These are phyloP conservation scores for Polytrichum commune DNA, from an alignment of 225 moss, liverwort and hornwort species.

Conservation along the genomic window DNA sequence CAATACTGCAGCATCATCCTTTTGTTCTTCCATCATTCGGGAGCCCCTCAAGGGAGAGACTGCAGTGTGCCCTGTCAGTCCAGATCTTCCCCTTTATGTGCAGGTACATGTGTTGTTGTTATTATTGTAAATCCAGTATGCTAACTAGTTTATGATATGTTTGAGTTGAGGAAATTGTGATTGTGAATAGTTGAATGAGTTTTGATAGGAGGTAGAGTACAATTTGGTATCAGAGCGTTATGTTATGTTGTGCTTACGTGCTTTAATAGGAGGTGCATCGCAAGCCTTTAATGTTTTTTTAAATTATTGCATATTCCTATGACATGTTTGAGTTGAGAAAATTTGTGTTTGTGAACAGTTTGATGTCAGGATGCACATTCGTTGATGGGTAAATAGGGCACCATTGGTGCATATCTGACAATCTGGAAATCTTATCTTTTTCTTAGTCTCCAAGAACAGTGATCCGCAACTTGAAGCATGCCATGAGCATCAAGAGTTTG, in stretches of 20 bases:
- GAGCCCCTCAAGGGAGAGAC: slow-evolving; percentile 49
- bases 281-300: too few relatives aligned
- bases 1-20: slow-evolving; percentile 47
- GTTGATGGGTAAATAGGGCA: too few relatives aligned
- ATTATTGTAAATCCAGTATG: not conserved
- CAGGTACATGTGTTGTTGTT: slow-evolving; percentile 29
- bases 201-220: too few relatives aligned
- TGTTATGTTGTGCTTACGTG: too few relatives aligned
- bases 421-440: too few relatives aligned
- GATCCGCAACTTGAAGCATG: slow-evolving; percentile 47
- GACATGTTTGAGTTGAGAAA: too few relatives aligned
- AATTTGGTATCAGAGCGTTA: too few relatives aligned
- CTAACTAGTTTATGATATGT: not conserved
- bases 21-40: slow-evolving; percentile 51
- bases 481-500: slow-evolving; percentile 50
- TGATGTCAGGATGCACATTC: not conserved
- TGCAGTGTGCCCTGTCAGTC: slow-evolving; percentile 50
- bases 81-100: slow-evolving; percentile 44
- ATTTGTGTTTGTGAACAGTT: too few relatives aligned
- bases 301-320: not conserved
- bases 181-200: too few relatives aligned
- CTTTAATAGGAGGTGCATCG: too few relatives aligned
- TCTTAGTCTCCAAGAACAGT: slow-evolving; percentile 42
- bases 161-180: too few relatives aligned
- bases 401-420: too few relatives aligned